phyloP scores from a whole-genome alignment of 768 basidiomycete genomes.

The Mycena haematopus region DNA sequence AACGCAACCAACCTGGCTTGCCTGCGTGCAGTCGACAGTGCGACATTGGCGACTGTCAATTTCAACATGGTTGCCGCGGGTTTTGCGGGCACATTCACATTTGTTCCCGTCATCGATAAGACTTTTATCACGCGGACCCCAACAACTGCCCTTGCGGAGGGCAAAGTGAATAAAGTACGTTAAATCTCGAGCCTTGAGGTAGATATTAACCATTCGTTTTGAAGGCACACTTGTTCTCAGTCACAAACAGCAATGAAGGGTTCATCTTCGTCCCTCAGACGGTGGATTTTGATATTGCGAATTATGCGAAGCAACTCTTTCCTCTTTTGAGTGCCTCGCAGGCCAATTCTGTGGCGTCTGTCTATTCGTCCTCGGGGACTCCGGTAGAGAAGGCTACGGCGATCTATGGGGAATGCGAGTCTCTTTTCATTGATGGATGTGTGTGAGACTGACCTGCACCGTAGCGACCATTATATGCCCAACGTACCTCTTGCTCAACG shows the following conservation, averaged over 20 bases:
- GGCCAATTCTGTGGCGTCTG: slow-evolving; percentile 1
- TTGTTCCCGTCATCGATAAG: slow-evolving; percentile 39
- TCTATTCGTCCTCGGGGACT: slow-evolving; percentile 23
- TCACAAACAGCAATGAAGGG: too few relatives aligned
- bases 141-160: slow-evolving; percentile 32
- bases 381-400: slow-evolving; percentile 25
- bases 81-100: slow-evolving; percentile 34
- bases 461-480: slow-evolving; percentile 37
- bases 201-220: neutral
- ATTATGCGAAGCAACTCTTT: slow-evolving; percentile 32
- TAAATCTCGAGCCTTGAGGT: neutral
- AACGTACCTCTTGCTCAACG: slow-evolving; percentile 27
- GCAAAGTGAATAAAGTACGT: slow-evolving; percentile 38
- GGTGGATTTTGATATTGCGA: slow-evolving; percentile 11
- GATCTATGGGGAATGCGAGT: slow-evolving; percentile 36
- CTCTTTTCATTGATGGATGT: too few relatives aligned
- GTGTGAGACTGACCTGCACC: neutral
- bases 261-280: slow-evolving; percentile 29
- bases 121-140: too few relatives aligned
- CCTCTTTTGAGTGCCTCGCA: slow-evolving; percentile 17
- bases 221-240: slow-evolving; percentile 27
- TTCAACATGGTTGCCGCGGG: neutral
- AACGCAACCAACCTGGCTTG: neutral
- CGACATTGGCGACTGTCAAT: slow-evolving; percentile 32
- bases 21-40: too few relatives aligned